Conservation (phyloP, 169 alveolate species). For the Eimeria maxima region DNA sequence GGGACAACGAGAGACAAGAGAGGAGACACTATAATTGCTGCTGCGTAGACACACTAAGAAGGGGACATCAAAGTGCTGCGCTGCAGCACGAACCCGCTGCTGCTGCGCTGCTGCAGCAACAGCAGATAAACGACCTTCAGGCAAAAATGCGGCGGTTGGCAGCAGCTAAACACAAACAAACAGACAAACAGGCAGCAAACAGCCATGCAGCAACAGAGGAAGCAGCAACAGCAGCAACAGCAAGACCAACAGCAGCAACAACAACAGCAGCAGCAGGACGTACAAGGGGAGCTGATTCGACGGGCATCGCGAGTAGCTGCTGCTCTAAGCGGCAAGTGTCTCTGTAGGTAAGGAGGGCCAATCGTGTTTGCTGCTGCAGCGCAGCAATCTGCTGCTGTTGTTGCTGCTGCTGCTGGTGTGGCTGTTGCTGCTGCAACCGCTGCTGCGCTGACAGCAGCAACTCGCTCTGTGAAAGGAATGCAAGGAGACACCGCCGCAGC, state of each 20-base stretch:
- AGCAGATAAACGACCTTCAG: background rate
- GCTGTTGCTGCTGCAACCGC: background rate
- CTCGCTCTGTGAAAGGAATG: constrained; percentile 68
- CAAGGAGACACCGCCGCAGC: constrained; percentile 60
- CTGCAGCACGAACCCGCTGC: constrained; percentile 56
- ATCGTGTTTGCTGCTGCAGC: constrained; percentile 66
- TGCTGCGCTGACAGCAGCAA: constrained; percentile 74
- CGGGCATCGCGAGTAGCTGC: background rate
- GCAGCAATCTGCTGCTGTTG: background rate
- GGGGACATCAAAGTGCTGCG: constrained; percentile 51
- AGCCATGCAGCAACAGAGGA: constrained; percentile 8
- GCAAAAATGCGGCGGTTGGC: constrained; percentile 5
- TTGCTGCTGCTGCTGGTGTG: background rate
- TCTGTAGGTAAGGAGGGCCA: constrained; percentile 46
- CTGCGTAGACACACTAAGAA: constrained; percentile 31
- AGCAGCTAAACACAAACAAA: constrained; percentile 6
- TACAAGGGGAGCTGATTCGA: constrained; percentile 78
- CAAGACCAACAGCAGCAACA: background rate
- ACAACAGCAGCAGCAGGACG: background rate
- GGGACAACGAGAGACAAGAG: constrained; percentile 52
- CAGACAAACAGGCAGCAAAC: background rate
- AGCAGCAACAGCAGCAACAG: background rate
- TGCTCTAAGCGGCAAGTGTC: background rate
- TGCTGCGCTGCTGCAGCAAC: constrained; percentile 41
- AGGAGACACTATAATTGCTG: constrained; percentile 34